A percentile compares a stretch with the other conserved stretches of the same genome.
Conservation (phyloP, 179 eudicot genomes). For the Vitellaria paradoxa region DNA sequence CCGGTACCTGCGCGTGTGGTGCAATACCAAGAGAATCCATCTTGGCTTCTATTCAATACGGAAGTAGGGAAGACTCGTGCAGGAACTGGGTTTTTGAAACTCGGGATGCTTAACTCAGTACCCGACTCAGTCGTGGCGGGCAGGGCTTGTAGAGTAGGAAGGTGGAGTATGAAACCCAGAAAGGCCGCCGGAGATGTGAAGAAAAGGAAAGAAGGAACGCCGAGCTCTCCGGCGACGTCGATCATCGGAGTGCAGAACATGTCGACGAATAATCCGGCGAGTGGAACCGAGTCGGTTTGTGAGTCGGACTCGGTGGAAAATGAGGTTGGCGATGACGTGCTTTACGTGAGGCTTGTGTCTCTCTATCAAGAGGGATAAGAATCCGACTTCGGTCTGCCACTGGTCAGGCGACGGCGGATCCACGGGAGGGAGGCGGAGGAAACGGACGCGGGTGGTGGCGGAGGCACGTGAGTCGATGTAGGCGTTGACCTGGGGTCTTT, state of each 20-base stretch:
- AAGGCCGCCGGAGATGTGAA: not conserved
- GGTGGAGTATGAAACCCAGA: not conserved
- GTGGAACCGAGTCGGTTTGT: not conserved
- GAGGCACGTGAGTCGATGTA: too few species aligned
- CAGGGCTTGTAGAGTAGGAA: not conserved
- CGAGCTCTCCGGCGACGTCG: slow-evolving; percentile 14
- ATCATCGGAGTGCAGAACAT: slow-evolving; percentile 6
- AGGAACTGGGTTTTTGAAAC: not conserved
- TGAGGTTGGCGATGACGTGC: not conserved
- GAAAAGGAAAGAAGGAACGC: not conserved
- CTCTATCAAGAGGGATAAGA: not conserved
- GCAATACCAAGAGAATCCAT: not conserved
- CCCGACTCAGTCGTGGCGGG: not conserved
- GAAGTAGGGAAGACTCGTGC: not conserved
- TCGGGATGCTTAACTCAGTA: not conserved
- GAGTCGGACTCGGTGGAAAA: not conserved
- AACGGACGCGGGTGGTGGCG: not conserved
- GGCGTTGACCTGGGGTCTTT: too few species aligned
- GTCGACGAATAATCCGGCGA: slow-evolving; percentile 13
- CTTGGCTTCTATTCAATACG: not conserved
- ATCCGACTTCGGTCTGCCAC: not conserved
- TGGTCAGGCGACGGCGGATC: not conserved
- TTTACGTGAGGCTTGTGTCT: not conserved
- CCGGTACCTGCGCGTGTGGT: not conserved
- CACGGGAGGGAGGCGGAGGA: not conserved